Percentiles rank a stretch among this genome's conserved stretches.
phyloP scores from a whole-genome alignment of 192 early-diverging fungal species.

The Entrophospora sp. region DNA sequence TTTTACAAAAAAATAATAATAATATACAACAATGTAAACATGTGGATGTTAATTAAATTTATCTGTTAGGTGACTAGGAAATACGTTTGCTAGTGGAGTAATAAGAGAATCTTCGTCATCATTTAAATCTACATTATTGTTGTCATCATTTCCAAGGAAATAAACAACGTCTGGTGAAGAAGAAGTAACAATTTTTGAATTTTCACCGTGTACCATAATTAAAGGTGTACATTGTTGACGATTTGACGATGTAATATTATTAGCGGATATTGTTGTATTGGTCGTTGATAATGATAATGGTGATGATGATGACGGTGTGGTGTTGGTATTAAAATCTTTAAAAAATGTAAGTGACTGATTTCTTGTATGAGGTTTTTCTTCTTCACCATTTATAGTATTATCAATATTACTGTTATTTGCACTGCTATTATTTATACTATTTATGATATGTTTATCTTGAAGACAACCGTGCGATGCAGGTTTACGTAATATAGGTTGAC shows the following conservation, averaged over 20 bases:
- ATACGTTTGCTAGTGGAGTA: slow-evolving; percentile 17
- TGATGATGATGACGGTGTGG: too few species aligned
- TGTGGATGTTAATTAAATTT: background rate
- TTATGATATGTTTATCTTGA: background rate
- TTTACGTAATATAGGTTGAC: slow-evolving; percentile 20
- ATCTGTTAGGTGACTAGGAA: slow-evolving; percentile 18
- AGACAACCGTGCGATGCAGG: slow-evolving; percentile 11
- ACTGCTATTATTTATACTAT: background rate
- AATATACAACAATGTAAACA: background rate
- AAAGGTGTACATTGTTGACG: background rate
- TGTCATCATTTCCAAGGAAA: background rate
- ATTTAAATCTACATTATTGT: background rate
- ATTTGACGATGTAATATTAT: background rate
- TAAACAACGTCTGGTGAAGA: slow-evolving; percentile 2
- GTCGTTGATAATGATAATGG: too few species aligned
- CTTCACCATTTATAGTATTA: background rate
- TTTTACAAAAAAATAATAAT: background rate
- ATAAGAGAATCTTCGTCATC: background rate
- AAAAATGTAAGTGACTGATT: slow-evolving; percentile 4
- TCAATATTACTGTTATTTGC: background rate
- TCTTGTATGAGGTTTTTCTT: background rate
- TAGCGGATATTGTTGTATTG: too few species aligned
- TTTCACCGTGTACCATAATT: slow-evolving; percentile 19
- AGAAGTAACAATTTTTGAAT: background rate
- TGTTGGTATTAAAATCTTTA: too few species aligned